A percentile compares a stretch with the other conserved stretches of the same genome.
phyloP scores from a whole-genome alignment of 805 yeast species.

The Suhomyces canberraensis region DNA sequence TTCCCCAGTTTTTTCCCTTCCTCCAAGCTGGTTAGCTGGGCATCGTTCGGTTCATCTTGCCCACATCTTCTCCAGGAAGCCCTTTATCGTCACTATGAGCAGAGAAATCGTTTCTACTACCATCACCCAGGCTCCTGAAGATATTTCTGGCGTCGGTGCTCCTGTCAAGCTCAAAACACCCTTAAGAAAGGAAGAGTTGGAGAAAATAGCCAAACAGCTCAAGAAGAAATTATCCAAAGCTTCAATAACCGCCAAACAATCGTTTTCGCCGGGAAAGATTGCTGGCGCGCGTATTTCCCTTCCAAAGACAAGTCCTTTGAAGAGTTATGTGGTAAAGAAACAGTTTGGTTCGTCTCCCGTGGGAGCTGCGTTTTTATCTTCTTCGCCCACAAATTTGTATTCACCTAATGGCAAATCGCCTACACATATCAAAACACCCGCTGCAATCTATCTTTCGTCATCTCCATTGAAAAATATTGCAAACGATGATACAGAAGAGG shows the following conservation, averaged over 20 bases:
- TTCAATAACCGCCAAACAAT: slow-evolving; percentile 42
- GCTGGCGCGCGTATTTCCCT: slow-evolving; percentile 9
- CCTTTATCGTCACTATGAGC: slow-evolving; percentile 1
- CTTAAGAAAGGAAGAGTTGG: slow-evolving; percentile 42
- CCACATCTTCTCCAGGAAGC: no score
- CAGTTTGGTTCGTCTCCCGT: slow-evolving; percentile 19
- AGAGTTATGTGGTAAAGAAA: slow-evolving; percentile 26
- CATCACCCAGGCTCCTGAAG: slow-evolving; percentile 4
- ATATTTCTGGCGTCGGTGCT: slow-evolving; percentile 1
- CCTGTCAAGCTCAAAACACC: slow-evolving; percentile 29
- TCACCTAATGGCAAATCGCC: slow-evolving; percentile 41
- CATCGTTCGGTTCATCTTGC: no score
- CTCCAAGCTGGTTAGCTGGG: no score
- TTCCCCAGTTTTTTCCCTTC: not conserved
- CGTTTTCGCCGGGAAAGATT: slow-evolving; percentile 15
- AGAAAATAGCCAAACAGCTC: slow-evolving; percentile 41
- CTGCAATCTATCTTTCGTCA: slow-evolving; percentile 32
- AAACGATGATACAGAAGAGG: slow-evolving; percentile 6
- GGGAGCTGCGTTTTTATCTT: slow-evolving; percentile 16
- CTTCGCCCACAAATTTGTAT: slow-evolving; percentile 31
- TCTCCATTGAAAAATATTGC: slow-evolving; percentile 31
- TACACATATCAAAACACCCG: slow-evolving; percentile 35
- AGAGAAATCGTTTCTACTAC: slow-evolving; percentile 2
- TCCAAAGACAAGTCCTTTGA: slow-evolving; percentile 29
- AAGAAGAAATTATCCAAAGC: slow-evolving; percentile 41